phyloP scores from a whole-genome alignment of 164 flowering plant genomes.

The Cinnamomum chago region DNA sequence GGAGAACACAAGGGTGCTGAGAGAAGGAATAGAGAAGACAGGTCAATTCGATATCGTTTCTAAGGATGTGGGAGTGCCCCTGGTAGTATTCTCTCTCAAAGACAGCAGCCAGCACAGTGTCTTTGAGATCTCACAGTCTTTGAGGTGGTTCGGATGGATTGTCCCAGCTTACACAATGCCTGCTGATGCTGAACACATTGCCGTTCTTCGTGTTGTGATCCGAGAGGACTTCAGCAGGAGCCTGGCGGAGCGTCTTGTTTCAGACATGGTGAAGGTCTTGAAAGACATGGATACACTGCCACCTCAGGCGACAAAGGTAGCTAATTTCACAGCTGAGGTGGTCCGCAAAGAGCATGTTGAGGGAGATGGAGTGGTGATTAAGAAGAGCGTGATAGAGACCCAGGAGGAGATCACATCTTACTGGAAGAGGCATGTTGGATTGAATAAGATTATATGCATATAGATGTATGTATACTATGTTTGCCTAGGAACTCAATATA shows the following conservation, averaged over 20 bases:
- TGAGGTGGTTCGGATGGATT: constrained; percentile 64
- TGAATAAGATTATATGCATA: too few relatives aligned
- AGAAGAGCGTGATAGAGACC: constrained; percentile 23
- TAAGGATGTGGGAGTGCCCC: constrained; percentile 59
- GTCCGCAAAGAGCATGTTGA: constrained; percentile 6
- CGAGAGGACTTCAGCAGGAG: constrained; percentile 67
- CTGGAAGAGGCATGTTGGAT: constrained; percentile 36
- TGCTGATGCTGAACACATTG: constrained; percentile 26
- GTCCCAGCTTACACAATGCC: constrained; percentile 54
- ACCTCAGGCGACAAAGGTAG: constrained; percentile 12
- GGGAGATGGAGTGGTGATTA: constrained; percentile 8
- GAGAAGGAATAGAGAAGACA: constrained; percentile 40
- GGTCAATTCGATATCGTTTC: constrained; percentile 54
- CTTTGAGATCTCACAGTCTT: constrained; percentile 43
- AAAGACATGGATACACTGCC: constrained; percentile 35
- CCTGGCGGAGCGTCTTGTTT: constrained; percentile 46
- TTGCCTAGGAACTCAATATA: too few relatives aligned
- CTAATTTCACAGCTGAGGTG: constrained; percentile 19
- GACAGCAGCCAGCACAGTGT: constrained; percentile 44
- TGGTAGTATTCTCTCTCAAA: constrained; percentile 55
- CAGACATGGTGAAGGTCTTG: constrained; percentile 39
- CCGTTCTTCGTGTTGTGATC: constrained; percentile 39
- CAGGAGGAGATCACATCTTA: constrained; percentile 24
- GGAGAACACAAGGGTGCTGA: constrained; percentile 41
- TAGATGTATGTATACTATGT: too few relatives aligned